Evolutionary conservation across 169 alveolate genomes (phyloP).

Genomic region (Cryptosporidium sp.): DNA sequence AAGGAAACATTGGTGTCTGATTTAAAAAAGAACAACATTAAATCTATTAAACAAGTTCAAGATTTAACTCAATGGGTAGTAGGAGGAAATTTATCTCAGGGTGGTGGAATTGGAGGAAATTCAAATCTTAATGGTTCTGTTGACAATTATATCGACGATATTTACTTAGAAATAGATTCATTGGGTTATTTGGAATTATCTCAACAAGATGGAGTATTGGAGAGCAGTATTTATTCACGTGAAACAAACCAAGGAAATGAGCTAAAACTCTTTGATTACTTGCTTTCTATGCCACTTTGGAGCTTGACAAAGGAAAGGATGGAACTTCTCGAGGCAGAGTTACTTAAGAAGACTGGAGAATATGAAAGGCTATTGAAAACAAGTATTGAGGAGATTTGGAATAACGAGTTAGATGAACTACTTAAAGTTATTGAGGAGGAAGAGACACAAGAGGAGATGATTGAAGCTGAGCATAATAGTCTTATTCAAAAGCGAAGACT

Average conservation of each 20-base stretch:
- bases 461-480: conserved; percentile 46
- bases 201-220: background rate
- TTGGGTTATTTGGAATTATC: conserved; percentile 43
- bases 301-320: conserved; percentile 94
- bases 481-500: conserved; percentile 61
- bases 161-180: background rate
- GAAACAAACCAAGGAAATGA: conserved; percentile 31
- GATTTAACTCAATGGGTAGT: conserved; percentile 76
- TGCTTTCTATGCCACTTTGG: conserved; percentile 95
- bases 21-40: conserved; percentile 85
- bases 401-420: conserved; percentile 83
- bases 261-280: conserved; percentile 91
- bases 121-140: conserved; percentile 21
- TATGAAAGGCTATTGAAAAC: conserved; percentile 78
- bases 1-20: conserved; percentile 84
- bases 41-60: conserved; percentile 85
- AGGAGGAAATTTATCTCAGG: conserved; percentile 37
- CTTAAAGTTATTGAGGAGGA: conserved; percentile 79
- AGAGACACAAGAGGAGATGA: conserved; percentile 78
- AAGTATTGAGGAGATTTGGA: conserved; percentile 81
- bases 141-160: conserved; percentile 59
- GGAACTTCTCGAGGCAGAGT: conserved; percentile 76
- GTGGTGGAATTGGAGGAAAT: conserved; percentile 64
- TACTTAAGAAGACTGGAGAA: conserved; percentile 79
- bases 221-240: background rate